Evolutionary conservation across 768 basidiomycete species (phyloP), one percentile per base, ranked within the genome.

Genomic region (Pisolithus microcarpus): DNA sequence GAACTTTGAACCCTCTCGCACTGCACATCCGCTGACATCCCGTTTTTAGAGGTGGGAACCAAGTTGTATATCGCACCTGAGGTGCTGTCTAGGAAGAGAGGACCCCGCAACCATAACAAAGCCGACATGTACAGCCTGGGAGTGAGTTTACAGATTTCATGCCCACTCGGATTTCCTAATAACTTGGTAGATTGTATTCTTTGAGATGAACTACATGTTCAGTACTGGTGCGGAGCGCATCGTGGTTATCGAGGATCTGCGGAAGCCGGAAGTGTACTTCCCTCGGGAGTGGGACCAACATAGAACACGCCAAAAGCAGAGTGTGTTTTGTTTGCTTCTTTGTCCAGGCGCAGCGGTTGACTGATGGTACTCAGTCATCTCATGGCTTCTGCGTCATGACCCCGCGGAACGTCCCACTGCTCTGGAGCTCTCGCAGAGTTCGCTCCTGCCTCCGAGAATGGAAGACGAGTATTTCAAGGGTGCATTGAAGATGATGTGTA

Each of bases 121-220:
- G 93, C 91, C 0, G 94, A 97, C 60, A 85, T 97, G 78, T 97
- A 94, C 63, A 92, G 91, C 65, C 78, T 95, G 9, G 94, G 93
- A 21, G 91, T 91, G 62, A 47, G 83, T 73, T 26, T 30, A 2
- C 19, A 45, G 11, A 18, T 34, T 38, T 48, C n/a, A 4, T 13
- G 3, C 6, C 7, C 10, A 19, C 15, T 11, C 16, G 49, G 15
- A 13, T 19, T 9, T 19, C 49, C 44, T 6, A 49, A 39, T 4
- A 10, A 53, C 30, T 40, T 37, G 52, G 34, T 54, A 93, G 90
- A 84, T 97, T 56, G 93, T 96, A 13, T 96, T 96, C 68, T 96
- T 97, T 61, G 94, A 97, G 71, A 95, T 96, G 92, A 93, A 91
- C 65, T 90, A 85, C 67, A 60, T 72, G 16, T 91, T 96, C 68